phyloP scores from a whole-genome alignment of 2,329 filamentous ascomycete species.

The Exophiala sp. region DNA sequence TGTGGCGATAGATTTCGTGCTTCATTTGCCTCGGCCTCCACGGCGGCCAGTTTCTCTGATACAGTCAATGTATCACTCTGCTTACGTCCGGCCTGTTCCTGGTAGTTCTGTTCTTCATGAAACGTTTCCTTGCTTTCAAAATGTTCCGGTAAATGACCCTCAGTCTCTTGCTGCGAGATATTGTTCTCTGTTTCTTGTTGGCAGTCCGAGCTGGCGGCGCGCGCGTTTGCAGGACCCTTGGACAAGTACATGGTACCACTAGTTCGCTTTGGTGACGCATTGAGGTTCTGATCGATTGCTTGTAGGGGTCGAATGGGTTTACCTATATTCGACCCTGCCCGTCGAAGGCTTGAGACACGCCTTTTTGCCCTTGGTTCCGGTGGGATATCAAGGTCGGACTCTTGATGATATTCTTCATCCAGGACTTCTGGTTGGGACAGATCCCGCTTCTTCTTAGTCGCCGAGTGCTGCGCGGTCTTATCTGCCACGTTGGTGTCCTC shows the following conservation, averaged over 20 bases:
- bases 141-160: constrained; percentile 14
- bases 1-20: constrained; percentile 32
- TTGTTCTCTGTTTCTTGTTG: constrained; percentile 7
- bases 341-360: constrained; percentile 20
- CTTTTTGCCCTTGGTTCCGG: constrained; percentile 17
- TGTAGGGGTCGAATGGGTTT: constrained; percentile 20
- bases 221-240: constrained; percentile 7
- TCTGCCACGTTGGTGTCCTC: constrained; percentile 17
- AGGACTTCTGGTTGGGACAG: constrained; percentile 1
- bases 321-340: constrained; percentile 20
- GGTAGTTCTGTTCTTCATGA: neutral
- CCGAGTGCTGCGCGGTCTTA: constrained; percentile 4
- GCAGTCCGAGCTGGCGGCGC: constrained; percentile 9
- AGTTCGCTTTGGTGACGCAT: constrained; percentile 6
- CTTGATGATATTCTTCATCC: constrained; percentile 2
- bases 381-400: constrained; percentile 20
- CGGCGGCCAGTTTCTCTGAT: constrained; percentile 40
- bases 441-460: constrained; percentile 1
- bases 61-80: constrained; percentile 34
- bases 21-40: constrained; percentile 40
- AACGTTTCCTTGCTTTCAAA: neutral
- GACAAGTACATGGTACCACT: neutral
- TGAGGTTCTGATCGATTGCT: constrained; percentile 13
- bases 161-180: constrained; percentile 30
- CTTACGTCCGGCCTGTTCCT: constrained; percentile 23